Evolutionary conservation across 108 stramenopile genomes (phyloP).

Genomic region (Stephanodiscus minutulus): DNA sequence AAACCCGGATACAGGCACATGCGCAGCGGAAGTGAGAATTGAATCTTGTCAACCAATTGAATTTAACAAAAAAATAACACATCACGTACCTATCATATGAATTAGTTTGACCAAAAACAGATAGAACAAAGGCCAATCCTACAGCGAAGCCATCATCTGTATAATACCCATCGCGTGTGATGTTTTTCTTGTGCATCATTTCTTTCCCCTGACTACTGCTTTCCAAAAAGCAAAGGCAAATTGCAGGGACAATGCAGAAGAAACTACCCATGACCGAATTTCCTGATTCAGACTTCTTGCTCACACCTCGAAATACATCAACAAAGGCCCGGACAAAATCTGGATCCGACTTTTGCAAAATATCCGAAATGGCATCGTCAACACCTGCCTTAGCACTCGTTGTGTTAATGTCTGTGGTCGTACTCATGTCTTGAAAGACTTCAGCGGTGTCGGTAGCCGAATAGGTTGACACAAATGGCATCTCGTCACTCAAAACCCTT

Average conservation of each 20-base stretch:
- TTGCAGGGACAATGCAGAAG: conserved; percentile 61
- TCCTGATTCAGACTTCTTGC: conserved; percentile 39
- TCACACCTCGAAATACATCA: conserved; percentile 54
- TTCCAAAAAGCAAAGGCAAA: conserved; percentile 61
- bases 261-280: conserved; percentile 45
- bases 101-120: conserved; percentile 50
- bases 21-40: not conserved
- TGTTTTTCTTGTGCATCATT: conserved; percentile 62
- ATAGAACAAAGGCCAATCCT: conserved; percentile 62
- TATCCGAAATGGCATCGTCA: conserved; percentile 14
- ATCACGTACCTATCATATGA: conserved; percentile 35
- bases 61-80: too few species aligned
- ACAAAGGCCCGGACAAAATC: conserved; percentile 53
- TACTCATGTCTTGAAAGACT: not conserved
- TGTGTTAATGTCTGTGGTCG: not conserved
- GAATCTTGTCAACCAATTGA: too few species aligned
- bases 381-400: conserved; percentile 1
- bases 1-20: not conserved
- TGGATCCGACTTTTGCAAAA: conserved; percentile 27
- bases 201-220: conserved; percentile 57
- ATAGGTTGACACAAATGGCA: conserved; percentile 29
- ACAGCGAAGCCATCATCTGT: conserved; percentile 79
- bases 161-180: conserved; percentile 62
- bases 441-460: not conserved
- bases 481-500: conserved; percentile 23